phyloP scores from a whole-genome alignment of 371 early-diverging fungal species.

The Fennellomyces sp. region DNA sequence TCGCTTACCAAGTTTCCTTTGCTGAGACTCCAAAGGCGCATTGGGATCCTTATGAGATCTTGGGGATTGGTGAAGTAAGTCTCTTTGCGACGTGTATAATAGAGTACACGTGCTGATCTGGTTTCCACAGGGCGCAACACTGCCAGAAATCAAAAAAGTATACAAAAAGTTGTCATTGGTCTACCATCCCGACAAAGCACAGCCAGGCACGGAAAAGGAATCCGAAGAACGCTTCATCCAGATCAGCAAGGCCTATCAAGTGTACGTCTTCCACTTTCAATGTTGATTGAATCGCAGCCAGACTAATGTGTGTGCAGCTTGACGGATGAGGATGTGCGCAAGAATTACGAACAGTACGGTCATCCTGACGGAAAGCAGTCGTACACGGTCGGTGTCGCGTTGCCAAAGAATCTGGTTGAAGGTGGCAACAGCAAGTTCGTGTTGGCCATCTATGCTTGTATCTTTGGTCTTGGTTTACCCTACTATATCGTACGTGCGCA shows the following conservation, averaged over 20 bases:
- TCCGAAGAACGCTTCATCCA: slow-evolving; percentile 72
- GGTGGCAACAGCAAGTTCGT: slow-evolving; percentile 77
- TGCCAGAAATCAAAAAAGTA: slow-evolving; percentile 71
- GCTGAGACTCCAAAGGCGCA: slow-evolving; percentile 66
- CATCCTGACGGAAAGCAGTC: slow-evolving; percentile 96
- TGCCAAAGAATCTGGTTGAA: slow-evolving; percentile 87
- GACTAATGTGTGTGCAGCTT: slow-evolving; percentile 50
- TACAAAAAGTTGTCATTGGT: slow-evolving; percentile 76
- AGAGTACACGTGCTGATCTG: no score
- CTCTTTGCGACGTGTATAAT: no score
- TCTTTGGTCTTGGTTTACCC: slow-evolving; percentile 91
- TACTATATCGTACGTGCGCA: slow-evolving; percentile 74
- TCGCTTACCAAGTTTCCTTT: slow-evolving; percentile 77
- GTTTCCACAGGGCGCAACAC: slow-evolving; percentile 55
- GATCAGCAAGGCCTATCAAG: slow-evolving; percentile 89
- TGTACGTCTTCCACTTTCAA: slow-evolving; percentile 49
- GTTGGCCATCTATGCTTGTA: slow-evolving; percentile 79
- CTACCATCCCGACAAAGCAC: slow-evolving; percentile 88
- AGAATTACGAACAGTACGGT: slow-evolving; percentile 93
- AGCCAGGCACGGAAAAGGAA: slow-evolving; percentile 59
- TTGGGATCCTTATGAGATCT: slow-evolving; percentile 94
- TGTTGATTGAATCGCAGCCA: background rate
- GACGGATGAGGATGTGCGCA: slow-evolving; percentile 89
- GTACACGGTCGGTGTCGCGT: slow-evolving; percentile 92
- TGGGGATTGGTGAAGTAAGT: slow-evolving; percentile 77